Evolutionary conservation across 2,329 filamentous ascomycete species (phyloP), one percentile per base, ranked within the genome.

Genomic region (Talaromyces piceae): DNA sequence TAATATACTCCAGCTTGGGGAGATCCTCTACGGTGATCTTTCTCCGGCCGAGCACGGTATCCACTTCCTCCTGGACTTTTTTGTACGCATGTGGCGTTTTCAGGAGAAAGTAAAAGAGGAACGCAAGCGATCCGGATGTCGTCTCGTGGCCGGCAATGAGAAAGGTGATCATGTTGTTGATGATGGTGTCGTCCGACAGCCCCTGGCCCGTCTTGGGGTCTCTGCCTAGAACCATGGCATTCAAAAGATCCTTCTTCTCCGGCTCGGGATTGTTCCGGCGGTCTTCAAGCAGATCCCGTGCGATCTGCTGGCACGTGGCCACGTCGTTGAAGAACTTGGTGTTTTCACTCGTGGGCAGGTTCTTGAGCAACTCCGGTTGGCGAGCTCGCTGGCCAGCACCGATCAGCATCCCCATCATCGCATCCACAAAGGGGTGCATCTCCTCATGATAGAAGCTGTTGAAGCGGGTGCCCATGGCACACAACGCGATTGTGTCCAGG

Each of bases 91-190:
- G 73, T 0, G 84, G 84, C 53, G 82, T 74, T 61, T 82, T 83
- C 28, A 87, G 65, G 1, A 89, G 71, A 51, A 81, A 73, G 59
- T 82, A 84, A 54, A 86, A 83, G 1, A 77, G 64, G 60, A 87
- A 88, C 0, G 82, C 83, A 3, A 88, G 66, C 41, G 83, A 67
- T 1, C 83, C 84, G 2, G 81, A 82, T 0, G 86, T 89, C 0
- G 86, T 89, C 64, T 88, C 86, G 57, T 88, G 85, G 1, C 83
- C 74, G 67, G 83, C 83, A 58, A 85, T 82, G 8, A 88, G 66
- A 57, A 88, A 88, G 0, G 84, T 88, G 53, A 86, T 82, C 68
- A 89, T 80, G 56, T 89, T 87, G 62, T 84, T 76, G 13, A 80
- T 76, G 55, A 88, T 85, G 45, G 74, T 79, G 4, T 77, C 72